Conservation (phyloP, 202 grass and related monocot species). For the Panicum hallii region DNA sequence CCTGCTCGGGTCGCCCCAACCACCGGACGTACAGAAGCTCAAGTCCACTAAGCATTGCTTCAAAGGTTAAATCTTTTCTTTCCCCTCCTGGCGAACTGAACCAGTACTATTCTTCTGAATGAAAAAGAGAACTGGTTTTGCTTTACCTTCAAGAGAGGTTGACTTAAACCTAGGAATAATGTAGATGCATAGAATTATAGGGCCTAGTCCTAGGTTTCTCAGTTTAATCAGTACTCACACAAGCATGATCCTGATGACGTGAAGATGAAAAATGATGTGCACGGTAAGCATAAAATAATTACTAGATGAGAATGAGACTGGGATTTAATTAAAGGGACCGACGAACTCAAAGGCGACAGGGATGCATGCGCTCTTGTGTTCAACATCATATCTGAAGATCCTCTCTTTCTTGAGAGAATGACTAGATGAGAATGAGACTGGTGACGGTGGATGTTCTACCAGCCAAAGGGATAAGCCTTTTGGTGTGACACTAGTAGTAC, state of each 20-base stretch:
- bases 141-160: conserved; percentile 38
- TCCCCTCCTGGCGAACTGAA: not conserved
- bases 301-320: too few relatives aligned
- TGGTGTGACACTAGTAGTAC: not conserved
- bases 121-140: not conserved
- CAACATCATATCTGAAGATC: not conserved
- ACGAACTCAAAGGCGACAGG: conserved; percentile 27
- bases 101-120: too few relatives aligned
- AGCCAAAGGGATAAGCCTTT: conserved; percentile 5
- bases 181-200: not conserved
- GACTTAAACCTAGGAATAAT: not conserved
- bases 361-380: conserved; percentile 15
- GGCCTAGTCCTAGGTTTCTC: not conserved
- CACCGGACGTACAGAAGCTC: conserved; percentile 10
- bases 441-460: not conserved
- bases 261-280: conserved; percentile 2
- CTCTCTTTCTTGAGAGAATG: not conserved
- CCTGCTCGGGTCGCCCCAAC: conserved; percentile 17
- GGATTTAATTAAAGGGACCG: conserved; percentile 4
- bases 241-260: not conserved
- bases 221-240: not conserved
- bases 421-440: not conserved
- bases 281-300: conserved; percentile 15
- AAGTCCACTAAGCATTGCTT: conserved; percentile 23
- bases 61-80: not conserved